Percentiles rank a stretch among this genome's conserved stretches.
Evolutionary conservation across 352 stramenopile species (phyloP).

Genomic region (Phytopythium ostracodes): DNA sequence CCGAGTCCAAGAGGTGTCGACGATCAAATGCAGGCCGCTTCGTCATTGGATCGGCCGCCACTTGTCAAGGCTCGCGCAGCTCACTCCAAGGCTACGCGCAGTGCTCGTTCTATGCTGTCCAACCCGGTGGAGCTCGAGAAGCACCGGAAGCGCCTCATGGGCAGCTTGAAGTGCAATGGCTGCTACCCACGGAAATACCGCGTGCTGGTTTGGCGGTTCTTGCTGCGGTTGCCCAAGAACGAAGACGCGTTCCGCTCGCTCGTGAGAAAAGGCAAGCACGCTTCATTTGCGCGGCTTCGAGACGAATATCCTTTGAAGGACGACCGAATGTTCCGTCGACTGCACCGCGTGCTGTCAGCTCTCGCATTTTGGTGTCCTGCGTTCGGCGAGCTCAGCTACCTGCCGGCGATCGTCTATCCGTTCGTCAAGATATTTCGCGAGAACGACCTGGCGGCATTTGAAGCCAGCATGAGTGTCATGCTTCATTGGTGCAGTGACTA

Average conservation of each 20-base stretch:
- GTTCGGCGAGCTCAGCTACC: constrained; percentile 81
- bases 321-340: constrained; percentile 61
- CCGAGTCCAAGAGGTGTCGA: background rate
- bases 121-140: constrained; percentile 33
- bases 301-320: constrained; percentile 82
- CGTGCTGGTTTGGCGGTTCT: constrained; percentile 78
- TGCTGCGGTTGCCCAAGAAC: constrained; percentile 83
- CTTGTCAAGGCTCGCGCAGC: background rate
- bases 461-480: constrained; percentile 82
- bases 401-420: constrained; percentile 84
- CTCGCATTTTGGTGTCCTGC: constrained; percentile 90
- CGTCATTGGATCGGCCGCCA: background rate
- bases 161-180: constrained; percentile 64
- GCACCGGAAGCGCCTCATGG: constrained; percentile 60
- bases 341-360: constrained; percentile 77
- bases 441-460: constrained; percentile 89
- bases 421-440: constrained; percentile 85
- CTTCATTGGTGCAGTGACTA: constrained; percentile 84
- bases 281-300: constrained; percentile 57
- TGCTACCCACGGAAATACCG: constrained; percentile 82
- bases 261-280: constrained; percentile 71
- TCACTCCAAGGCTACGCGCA: background rate
- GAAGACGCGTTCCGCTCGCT: constrained; percentile 72
- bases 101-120: background rate
- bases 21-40: background rate